phyloP scores from a whole-genome alignment of 2,329 filamentous ascomycete genomes.

The Trichophyton rubrum region DNA sequence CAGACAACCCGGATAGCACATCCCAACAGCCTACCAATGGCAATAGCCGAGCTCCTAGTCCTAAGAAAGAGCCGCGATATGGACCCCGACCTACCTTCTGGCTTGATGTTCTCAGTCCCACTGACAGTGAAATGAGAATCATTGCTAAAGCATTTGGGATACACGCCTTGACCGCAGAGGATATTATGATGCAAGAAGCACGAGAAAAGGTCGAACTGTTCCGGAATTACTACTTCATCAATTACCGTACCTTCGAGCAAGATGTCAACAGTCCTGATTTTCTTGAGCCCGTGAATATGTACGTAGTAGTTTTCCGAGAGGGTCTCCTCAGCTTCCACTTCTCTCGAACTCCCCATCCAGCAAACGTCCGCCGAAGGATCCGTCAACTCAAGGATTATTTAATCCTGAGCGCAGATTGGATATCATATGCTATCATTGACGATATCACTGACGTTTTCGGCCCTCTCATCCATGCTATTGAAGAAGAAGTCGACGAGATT shows the following conservation, averaged over 20 bases:
- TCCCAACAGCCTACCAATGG: constrained; percentile 20
- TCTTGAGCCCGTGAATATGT: constrained; percentile 92
- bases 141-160: constrained; percentile 89
- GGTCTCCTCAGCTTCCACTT: constrained; percentile 96
- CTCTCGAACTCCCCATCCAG: constrained; percentile 86
- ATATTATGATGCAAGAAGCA: constrained; percentile 94
- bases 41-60: constrained; percentile 14
- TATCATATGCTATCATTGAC: constrained; percentile 94
- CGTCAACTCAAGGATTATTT: constrained; percentile 90
- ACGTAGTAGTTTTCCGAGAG: constrained; percentile 90
- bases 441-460: constrained; percentile 96
- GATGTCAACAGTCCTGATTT: constrained; percentile 81
- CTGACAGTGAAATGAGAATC: constrained; percentile 89
- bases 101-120: constrained; percentile 84
- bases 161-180: constrained; percentile 86
- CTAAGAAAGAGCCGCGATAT: constrained; percentile 42
- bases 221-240: constrained; percentile 96
- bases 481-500: constrained; percentile 93
- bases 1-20: constrained; percentile 12
- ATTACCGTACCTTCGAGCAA: constrained; percentile 95
- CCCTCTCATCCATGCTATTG: constrained; percentile 81
- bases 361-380: constrained; percentile 87
- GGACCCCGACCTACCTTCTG: constrained; percentile 91
- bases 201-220: constrained; percentile 98
- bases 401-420: constrained; percentile 90